A percentile compares a stretch with the other conserved stretches of the same genome.
These are phyloP conservation scores for Bullera alba DNA, from an alignment of 768 basidiomycete species.

Conservation along the genomic window DNA sequence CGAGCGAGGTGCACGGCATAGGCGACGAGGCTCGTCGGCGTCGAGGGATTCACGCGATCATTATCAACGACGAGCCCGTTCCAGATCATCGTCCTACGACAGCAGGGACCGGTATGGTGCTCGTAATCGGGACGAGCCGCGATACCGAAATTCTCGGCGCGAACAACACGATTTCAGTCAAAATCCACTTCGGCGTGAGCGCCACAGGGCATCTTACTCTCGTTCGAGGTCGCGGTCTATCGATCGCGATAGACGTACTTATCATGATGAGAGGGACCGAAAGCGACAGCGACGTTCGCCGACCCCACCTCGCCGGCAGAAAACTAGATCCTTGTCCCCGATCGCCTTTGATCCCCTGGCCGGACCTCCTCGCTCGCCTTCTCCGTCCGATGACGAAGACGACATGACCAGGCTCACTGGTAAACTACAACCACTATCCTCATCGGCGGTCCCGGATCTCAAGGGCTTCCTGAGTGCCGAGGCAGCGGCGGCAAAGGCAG, in stretches of 20 bases:
- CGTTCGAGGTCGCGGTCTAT: not conserved
- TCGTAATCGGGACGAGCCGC: not conserved
- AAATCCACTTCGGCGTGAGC: too few species aligned
- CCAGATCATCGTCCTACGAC: not conserved
- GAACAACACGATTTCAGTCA: not conserved
- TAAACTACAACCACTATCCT: conserved; percentile 65
- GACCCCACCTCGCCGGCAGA: conserved; percentile 1
- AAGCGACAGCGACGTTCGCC: conserved; percentile 3
- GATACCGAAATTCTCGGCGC: not conserved
- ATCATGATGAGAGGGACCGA: not conserved
- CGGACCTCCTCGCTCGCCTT: conserved; percentile 9
- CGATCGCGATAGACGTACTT: not conserved
- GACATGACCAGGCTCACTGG: conserved; percentile 5
- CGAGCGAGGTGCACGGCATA: too few species aligned
- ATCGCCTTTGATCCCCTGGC: conserved; percentile 3
- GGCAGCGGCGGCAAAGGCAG: conserved; percentile 57
- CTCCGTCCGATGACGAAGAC: conserved; percentile 18
- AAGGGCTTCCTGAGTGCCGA: conserved; percentile 74
- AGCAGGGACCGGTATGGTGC: conserved; percentile 4
- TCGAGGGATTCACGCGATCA: conserved; percentile 3
- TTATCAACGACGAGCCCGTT: conserved; percentile 6
- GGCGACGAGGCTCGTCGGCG: conserved; percentile 4
- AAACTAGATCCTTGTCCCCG: not conserved
- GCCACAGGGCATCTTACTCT: not conserved
- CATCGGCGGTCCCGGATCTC: conserved; percentile 77